Conservation (phyloP, 75 land plant species). For the Pinus tabuliformis region DNA sequence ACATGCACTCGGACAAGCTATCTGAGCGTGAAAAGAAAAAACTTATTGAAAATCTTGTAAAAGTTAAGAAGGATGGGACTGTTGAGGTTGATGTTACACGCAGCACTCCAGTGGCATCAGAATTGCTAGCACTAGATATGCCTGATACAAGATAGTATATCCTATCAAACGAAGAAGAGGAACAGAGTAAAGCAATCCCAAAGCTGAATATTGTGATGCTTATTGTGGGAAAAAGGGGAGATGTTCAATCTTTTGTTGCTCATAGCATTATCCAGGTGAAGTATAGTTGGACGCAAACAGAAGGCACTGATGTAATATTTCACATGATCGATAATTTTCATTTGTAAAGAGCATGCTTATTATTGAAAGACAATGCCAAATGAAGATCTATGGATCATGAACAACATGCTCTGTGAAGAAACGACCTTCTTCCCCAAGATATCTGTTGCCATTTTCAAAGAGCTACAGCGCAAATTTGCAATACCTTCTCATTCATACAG, state of each 20-base stretch:
- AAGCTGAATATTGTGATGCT: slow-evolving; percentile 82
- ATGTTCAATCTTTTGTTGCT: slow-evolving; percentile 95
- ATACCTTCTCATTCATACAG: too few relatives aligned
- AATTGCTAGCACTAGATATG: slow-evolving; percentile 52
- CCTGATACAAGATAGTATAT: slow-evolving; percentile 16
- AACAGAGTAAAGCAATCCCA: slow-evolving; percentile 46
- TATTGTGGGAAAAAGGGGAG: slow-evolving; percentile 97
- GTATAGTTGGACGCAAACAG: too few relatives aligned
- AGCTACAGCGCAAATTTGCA: too few relatives aligned
- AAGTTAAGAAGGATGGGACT: slow-evolving; percentile 82
- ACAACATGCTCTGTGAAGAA: too few relatives aligned
- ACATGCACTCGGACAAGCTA: slow-evolving; percentile 43
- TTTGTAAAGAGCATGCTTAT: too few relatives aligned
- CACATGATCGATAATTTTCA: too few relatives aligned
- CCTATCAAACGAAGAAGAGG: slow-evolving; percentile 16
- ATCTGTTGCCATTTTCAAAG: too few relatives aligned
- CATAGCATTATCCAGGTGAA: too few relatives aligned
- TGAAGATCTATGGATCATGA: too few relatives aligned
- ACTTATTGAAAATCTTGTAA: slow-evolving; percentile 65
- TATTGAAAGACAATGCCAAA: too few relatives aligned
- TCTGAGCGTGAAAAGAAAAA: slow-evolving; percentile 64
- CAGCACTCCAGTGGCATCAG: slow-evolving; percentile 60
- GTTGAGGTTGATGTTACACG: slow-evolving; percentile 77
- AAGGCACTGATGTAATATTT: too few relatives aligned
- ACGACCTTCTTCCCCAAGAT: too few relatives aligned